Conservation (phyloP, 1,139 yeast genomes). For the Debaryomycetaceae sp. region DNA sequence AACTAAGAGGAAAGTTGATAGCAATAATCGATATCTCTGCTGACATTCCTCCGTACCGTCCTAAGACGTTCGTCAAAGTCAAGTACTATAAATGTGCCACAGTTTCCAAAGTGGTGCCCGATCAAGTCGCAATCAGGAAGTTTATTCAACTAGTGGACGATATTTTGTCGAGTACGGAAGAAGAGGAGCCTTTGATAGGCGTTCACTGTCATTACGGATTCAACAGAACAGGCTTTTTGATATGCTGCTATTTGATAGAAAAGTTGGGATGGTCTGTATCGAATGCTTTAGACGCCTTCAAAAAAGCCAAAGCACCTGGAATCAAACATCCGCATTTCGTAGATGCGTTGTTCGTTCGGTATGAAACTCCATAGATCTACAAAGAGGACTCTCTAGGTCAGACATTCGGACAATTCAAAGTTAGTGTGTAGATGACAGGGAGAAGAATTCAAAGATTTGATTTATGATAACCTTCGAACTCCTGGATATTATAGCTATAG, state of each 20-base stretch:
- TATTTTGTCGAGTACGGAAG: conserved; percentile 27
- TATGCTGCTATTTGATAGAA: conserved; percentile 68
- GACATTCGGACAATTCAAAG: too few relatives aligned
- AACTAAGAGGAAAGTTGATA: conserved; percentile 26
- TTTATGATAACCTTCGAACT: too few relatives aligned
- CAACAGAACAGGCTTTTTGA: conserved; percentile 73
- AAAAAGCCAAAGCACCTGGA: conserved; percentile 61
- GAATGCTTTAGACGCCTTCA: conserved; percentile 63
- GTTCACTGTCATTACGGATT: conserved; percentile 85
- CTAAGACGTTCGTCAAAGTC: conserved; percentile 50
- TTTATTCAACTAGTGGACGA: conserved; percentile 55
- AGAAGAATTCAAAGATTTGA: too few relatives aligned
- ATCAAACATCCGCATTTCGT: conserved; percentile 76
- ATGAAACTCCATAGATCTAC: conserved; percentile 27
- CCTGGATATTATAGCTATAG: too few relatives aligned
- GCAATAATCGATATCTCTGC: conserved; percentile 74
- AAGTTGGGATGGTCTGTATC: conserved; percentile 54
- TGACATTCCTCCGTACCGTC: conserved; percentile 73
- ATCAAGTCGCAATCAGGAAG: conserved; percentile 52
- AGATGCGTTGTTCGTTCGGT: conserved; percentile 68
- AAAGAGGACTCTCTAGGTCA: too few relatives aligned
- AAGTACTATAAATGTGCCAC: conserved; percentile 71
- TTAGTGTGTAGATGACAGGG: too few relatives aligned
- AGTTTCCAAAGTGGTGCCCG: conserved; percentile 75
- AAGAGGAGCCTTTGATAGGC: conserved; percentile 43